Percentiles rank a stretch among this genome's conserved stretches.
These are phyloP conservation scores for Sugiyamaella sp. DNA, from an alignment of 1,139 yeast genomes.

Conservation along the genomic window DNA sequence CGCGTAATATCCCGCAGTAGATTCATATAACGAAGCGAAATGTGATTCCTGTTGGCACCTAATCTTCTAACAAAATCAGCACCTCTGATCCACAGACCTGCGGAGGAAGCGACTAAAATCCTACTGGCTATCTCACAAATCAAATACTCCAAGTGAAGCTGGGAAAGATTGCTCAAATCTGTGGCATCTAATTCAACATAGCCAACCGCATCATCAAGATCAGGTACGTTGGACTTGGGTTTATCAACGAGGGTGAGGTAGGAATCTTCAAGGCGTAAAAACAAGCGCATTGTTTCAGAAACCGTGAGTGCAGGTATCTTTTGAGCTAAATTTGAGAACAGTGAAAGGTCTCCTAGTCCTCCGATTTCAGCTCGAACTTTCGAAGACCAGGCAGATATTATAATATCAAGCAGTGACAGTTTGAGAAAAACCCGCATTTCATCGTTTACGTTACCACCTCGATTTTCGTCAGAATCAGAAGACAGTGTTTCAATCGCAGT, in stretches of 20 bases:
- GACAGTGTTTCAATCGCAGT: constrained; percentile 9
- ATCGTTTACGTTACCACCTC: not conserved
- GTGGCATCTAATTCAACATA: not conserved
- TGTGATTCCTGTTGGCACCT: constrained; percentile 31
- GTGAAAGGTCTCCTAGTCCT: constrained; percentile 1
- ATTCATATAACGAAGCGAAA: constrained; percentile 29
- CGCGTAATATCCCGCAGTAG: constrained; percentile 22
- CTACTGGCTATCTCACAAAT: constrained; percentile 32
- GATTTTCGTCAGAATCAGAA: not conserved
- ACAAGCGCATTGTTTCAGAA: constrained; percentile 29
- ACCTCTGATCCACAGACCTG: constrained; percentile 27
- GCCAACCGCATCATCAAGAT: constrained; percentile 16
- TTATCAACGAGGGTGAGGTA: constrained; percentile 25
- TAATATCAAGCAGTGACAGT: constrained; percentile 26
- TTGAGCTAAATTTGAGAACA: constrained; percentile 6
- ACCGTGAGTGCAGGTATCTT: constrained; percentile 20
- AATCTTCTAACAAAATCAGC: constrained; percentile 28
- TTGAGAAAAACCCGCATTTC: constrained; percentile 20
- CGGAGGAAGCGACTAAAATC: constrained; percentile 31
- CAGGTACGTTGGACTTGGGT: constrained; percentile 22
- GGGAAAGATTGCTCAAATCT: not conserved
- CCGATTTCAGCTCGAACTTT: constrained; percentile 13
- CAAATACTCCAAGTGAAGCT: constrained; percentile 26
- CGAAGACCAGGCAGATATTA: constrained; percentile 23
- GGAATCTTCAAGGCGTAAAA: constrained; percentile 29